Percentiles rank a stretch among this genome's conserved stretches.
Conservation (phyloP, 2,329 filamentous ascomycete genomes). For the Plectosphaerella cucumerina region DNA sequence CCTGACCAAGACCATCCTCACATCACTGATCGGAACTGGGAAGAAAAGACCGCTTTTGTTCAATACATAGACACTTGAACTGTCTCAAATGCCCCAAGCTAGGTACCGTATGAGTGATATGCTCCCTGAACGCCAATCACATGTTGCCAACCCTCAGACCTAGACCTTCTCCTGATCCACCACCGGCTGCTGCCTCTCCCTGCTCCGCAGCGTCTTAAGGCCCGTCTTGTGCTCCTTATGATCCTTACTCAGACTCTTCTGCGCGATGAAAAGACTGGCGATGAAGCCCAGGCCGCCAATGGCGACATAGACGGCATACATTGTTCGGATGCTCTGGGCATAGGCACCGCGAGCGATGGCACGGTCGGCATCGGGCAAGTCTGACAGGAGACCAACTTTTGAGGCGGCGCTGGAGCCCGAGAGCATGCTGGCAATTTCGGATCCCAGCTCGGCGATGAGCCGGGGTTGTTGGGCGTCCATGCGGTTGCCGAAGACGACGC, state of each 20-base stretch:
- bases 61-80: no score
- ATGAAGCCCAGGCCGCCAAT: conserved; percentile 43
- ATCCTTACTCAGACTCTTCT: conserved; percentile 47
- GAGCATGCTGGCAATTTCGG: conserved; percentile 44
- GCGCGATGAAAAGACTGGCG: conserved; percentile 42
- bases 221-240: conserved; percentile 58
- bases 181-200: neutral
- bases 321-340: conserved; percentile 44
- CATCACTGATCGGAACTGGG: no score
- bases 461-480: conserved; percentile 33
- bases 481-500: conserved; percentile 28
- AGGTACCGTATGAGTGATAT: no score
- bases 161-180: no score
- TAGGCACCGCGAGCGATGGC: conserved; percentile 40
- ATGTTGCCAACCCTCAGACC: no score
- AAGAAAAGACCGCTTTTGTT: no score
- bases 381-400: conserved; percentile 53
- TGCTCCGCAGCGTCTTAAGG: conserved; percentile 33
- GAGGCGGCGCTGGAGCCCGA: conserved; percentile 59
- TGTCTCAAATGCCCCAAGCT: no score
- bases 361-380: conserved; percentile 41
- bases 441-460: conserved; percentile 46
- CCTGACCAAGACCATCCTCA: no score
- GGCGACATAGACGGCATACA: conserved; percentile 55
- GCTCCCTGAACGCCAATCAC: no score